Conservation (phyloP, 345 rosid genomes). For the Murraya paniculata region DNA sequence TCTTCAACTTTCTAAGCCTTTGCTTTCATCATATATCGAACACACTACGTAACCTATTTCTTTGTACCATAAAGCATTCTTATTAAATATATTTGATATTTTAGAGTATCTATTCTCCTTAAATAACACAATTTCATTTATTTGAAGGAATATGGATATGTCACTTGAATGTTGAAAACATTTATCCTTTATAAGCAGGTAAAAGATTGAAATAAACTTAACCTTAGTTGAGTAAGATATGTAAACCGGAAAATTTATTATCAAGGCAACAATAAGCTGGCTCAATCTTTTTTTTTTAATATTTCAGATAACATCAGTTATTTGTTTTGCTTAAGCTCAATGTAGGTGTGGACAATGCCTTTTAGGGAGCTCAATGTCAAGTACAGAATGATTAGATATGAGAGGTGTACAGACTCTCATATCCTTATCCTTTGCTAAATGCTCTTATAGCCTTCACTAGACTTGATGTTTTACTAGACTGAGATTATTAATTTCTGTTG, state of each 20-base stretch:
- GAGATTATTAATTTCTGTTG: background rate
- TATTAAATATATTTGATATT: background rate
- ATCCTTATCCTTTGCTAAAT: background rate
- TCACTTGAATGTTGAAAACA: background rate
- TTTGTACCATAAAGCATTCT: background rate
- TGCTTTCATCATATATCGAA: background rate
- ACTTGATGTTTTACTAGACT: background rate
- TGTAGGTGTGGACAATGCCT: background rate
- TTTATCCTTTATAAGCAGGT: background rate
- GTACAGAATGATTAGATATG: background rate
- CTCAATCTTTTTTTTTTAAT: background rate
- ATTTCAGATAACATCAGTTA: background rate
- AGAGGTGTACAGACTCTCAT: background rate
- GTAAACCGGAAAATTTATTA: background rate
- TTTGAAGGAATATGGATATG: background rate
- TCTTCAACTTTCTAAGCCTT: background rate
- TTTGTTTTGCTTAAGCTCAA: background rate
- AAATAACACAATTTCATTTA: background rate
- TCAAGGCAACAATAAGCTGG: background rate
- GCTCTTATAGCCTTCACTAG: background rate
- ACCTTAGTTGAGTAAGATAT: background rate
- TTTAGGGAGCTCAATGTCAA: background rate
- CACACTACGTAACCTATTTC: background rate
- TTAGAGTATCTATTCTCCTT: background rate
- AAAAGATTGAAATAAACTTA: too few species aligned